Evolutionary conservation across 495 filamentous ascomycete genomes (phyloP).

Genomic region (Penicillium maclennaniae): DNA sequence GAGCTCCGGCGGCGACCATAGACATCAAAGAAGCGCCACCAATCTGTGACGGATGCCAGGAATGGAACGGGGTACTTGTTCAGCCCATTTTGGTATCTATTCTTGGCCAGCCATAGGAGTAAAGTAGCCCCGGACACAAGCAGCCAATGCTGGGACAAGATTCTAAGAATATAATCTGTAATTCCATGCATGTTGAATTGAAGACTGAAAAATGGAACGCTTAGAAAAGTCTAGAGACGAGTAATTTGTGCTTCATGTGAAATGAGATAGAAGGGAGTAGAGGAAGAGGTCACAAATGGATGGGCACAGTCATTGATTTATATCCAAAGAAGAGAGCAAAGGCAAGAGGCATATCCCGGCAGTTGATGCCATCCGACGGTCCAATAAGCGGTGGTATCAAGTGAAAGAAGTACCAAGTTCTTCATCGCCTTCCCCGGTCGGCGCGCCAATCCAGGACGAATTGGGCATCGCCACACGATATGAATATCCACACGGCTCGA

Average conservation of each 20-base stretch:
- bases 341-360: not conserved
- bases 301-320: not conserved
- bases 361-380: not conserved
- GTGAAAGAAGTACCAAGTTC: not conserved
- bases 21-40: slow-evolving; percentile 66
- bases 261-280: not conserved
- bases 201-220: not conserved
- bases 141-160: slow-evolving; percentile 12
- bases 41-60: slow-evolving; percentile 3
- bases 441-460: not conserved
- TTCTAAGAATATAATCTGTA: slow-evolving; percentile 7
- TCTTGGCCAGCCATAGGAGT: slow-evolving; percentile 6
- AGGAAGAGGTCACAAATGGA: not conserved
- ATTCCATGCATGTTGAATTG: slow-evolving; percentile 10
- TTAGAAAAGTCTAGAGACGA: not conserved
- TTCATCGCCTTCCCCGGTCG: not conserved
- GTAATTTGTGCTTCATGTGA: not conserved
- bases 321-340: not conserved
- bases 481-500: not conserved
- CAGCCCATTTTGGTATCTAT: slow-evolving; percentile 13
- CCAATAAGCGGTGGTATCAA: not conserved
- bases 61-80: slow-evolving; percentile 8
- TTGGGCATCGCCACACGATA: slow-evolving; percentile 6
- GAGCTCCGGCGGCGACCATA: slow-evolving; percentile 57
- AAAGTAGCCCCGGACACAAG: slow-evolving; percentile 1